A percentile compares a stretch with the other conserved stretches of the same genome.
Evolutionary conservation across 305 asterid genomes (phyloP).

Genomic region (Lippia alba): DNA sequence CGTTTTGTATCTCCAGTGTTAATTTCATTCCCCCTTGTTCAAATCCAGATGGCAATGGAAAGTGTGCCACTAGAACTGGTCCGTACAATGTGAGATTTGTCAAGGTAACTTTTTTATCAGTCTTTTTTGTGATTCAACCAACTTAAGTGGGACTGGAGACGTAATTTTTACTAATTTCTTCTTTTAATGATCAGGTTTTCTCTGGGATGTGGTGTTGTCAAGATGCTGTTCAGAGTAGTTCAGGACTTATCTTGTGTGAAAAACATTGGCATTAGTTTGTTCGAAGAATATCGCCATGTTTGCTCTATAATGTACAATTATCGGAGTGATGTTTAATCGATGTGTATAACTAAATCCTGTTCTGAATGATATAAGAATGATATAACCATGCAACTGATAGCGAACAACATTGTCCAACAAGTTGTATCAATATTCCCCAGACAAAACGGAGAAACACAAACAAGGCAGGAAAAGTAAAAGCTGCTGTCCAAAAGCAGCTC

Average conservation of each 20-base stretch:
- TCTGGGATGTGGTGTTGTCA: constrained; percentile 11
- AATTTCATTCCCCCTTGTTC: constrained; percentile 21
- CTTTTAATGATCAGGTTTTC: constrained; percentile 14
- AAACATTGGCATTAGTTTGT: constrained; percentile 4
- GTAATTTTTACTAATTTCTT: neutral
- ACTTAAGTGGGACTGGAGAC: constrained; percentile 5
- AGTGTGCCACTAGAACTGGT: constrained; percentile 83
- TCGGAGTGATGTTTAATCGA: neutral
- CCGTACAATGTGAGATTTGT: constrained; percentile 57
- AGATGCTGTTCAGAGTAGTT: constrained; percentile 13
- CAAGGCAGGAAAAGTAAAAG: constrained; percentile 1
- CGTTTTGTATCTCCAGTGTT: constrained; percentile 12
- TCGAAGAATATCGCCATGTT: constrained; percentile 3
- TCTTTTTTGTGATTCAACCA: constrained; percentile 1
- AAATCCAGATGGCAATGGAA: constrained; percentile 68
- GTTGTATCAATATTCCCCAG: neutral
- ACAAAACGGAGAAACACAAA: no score
- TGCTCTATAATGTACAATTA: neutral
- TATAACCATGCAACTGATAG: no score
- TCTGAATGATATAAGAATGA: no score
- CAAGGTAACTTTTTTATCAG: constrained; percentile 43
- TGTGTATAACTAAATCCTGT: neutral
- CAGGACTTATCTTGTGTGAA: neutral
- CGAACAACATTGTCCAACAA: neutral
- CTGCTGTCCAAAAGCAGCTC: neutral